Percentiles rank a stretch among this genome's conserved stretches.
These are phyloP conservation scores for Fraxinus platypoda DNA, from an alignment of 305 asterid species.

Conservation along the genomic window DNA sequence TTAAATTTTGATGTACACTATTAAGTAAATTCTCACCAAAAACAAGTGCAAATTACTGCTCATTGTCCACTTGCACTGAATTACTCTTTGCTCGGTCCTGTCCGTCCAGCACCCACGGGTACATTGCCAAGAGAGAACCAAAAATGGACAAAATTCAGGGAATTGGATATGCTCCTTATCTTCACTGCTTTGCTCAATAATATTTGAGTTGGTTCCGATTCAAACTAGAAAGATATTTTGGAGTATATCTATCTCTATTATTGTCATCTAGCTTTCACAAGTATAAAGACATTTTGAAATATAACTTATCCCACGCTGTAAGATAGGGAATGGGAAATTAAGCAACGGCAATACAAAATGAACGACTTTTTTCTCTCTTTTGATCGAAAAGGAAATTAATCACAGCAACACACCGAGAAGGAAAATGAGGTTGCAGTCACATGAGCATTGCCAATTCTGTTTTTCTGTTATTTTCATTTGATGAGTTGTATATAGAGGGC, in stretches of 20 bases:
- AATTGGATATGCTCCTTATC: neutral
- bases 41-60: conserved; percentile 15
- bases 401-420: too few species aligned
- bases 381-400: neutral
- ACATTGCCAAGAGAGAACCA: neutral
- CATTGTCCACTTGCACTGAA: conserved; percentile 16
- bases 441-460: too few species aligned
- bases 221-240: neutral
- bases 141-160: neutral
- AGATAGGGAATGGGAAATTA: neutral
- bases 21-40: neutral
- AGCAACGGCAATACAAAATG: neutral
- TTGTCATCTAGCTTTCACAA: neutral
- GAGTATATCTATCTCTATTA: neutral
- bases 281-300: neutral
- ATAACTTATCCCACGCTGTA: neutral
- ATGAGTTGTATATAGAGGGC: too few species aligned
- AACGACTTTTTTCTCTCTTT: neutral
- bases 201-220: neutral
- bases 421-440: too few species aligned
- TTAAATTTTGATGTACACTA: too few species aligned
- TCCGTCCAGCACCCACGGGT: neutral
- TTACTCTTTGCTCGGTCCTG: neutral
- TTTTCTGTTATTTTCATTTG: too few species aligned
- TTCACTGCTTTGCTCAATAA: neutral